These are phyloP conservation scores for Wickerhamiella siamensis DNA, from an alignment of 805 yeast genomes.

Conservation along the genomic window DNA sequence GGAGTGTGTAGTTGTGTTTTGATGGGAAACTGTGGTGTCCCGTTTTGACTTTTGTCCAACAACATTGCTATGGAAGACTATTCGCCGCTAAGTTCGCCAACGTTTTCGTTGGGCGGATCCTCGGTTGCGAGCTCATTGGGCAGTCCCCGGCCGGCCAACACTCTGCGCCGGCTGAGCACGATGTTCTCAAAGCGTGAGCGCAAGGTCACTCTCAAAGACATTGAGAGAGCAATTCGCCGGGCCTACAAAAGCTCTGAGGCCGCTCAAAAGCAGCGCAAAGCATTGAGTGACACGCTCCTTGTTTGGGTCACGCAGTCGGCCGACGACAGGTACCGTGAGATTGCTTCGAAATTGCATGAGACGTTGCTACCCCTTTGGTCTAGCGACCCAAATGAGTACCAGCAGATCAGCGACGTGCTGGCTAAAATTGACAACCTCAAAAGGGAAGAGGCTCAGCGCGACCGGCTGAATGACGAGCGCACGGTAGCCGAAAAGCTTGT, in stretches of 20 bases:
- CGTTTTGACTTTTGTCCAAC: no score
- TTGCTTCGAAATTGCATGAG: conserved; percentile 5
- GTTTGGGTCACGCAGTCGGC: conserved; percentile 13
- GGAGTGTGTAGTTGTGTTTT: no score
- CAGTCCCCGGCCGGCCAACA: neutral
- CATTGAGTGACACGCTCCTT: conserved; percentile 8
- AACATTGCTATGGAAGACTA: neutral
- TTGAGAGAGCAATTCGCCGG: conserved; percentile 10
- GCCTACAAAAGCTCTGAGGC: conserved; percentile 14
- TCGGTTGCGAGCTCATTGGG: conserved; percentile 1
- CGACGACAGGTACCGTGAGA: conserved; percentile 8
- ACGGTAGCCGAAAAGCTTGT: conserved; percentile 11
- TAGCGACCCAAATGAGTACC: conserved; percentile 3
- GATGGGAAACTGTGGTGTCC: no score
- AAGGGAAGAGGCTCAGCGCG: conserved; percentile 12
- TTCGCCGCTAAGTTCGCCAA: neutral
- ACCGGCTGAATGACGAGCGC: conserved; percentile 4
- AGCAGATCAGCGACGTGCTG: conserved; percentile 6
- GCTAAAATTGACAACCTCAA: conserved; percentile 13
- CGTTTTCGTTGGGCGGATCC: neutral
- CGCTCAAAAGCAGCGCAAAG: conserved; percentile 7
- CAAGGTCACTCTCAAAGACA: conserved; percentile 8
- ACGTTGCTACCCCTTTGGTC: conserved; percentile 4
- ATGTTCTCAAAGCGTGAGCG: neutral
- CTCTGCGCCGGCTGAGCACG: neutral